Evolutionary conservation across 371 early-diverging fungal species (phyloP).

Genomic region (Zychaea mexicana): DNA sequence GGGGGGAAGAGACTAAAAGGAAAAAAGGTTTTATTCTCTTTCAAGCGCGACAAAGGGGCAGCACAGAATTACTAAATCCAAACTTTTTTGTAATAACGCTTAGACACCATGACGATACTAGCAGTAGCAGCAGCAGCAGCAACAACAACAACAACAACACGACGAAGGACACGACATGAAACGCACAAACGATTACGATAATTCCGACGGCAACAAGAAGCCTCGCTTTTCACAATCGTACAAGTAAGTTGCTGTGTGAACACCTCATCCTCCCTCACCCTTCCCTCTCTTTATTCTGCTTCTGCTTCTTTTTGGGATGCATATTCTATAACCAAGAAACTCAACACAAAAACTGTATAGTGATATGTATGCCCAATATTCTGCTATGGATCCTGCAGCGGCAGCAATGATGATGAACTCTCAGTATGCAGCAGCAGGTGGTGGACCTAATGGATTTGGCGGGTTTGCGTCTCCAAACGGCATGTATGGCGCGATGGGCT

Average conservation of each 20-base stretch:
- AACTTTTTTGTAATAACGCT: no score
- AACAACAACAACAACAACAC: neutral
- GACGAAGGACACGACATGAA: slow-evolving; percentile 15
- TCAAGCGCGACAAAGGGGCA: no score
- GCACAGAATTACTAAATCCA: no score
- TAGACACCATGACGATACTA: no score
- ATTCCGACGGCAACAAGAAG: slow-evolving; percentile 27
- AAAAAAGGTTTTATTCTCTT: no score
- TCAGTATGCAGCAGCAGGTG: slow-evolving; percentile 10
- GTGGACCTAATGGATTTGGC: neutral
- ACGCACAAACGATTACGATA: slow-evolving; percentile 24
- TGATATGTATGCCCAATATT: slow-evolving; percentile 23
- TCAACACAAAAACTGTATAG: no score
- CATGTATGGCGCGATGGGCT: slow-evolving; percentile 19
- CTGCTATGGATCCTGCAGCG: slow-evolving; percentile 18
- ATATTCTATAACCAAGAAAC: no score
- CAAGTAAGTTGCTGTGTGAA: no score
- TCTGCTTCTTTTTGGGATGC: neutral
- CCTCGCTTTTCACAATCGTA: slow-evolving; percentile 23
- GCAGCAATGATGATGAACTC: slow-evolving; percentile 22
- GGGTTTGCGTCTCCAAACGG: slow-evolving; percentile 8
- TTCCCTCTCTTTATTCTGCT: no score
- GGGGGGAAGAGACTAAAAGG: no score
- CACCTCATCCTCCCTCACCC: no score
- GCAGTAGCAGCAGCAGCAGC: no score